Conservation (phyloP, 164 flowering plant species). For the Piper longum region DNA sequence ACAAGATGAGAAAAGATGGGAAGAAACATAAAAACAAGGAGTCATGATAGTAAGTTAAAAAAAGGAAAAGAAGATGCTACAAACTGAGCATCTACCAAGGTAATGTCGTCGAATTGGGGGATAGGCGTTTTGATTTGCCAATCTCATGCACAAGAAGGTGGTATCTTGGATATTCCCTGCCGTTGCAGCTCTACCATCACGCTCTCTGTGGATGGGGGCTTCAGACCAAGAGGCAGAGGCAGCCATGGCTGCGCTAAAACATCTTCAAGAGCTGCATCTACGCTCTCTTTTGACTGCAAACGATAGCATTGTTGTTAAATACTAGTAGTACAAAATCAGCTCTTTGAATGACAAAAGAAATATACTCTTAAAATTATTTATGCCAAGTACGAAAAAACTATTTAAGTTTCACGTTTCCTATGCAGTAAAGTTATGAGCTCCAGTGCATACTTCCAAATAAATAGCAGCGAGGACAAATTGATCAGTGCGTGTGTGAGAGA, state of each 20-base stretch:
- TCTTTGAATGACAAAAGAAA: too few relatives aligned
- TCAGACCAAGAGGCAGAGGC: conserved; percentile 93
- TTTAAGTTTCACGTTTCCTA: too few relatives aligned
- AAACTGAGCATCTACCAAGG: conserved; percentile 7
- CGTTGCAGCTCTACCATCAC: conserved; percentile 69
- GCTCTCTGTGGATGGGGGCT: conserved; percentile 67
- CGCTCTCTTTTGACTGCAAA: conserved; percentile 67
- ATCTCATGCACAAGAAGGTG: conserved; percentile 31
- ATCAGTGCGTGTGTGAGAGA: too few relatives aligned
- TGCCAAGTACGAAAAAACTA: too few relatives aligned
- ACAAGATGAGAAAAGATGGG: not conserved
- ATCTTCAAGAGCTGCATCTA: conserved; percentile 84
- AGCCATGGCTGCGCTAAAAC: conserved; percentile 77
- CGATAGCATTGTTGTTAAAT: not conserved
- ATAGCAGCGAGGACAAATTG: too few relatives aligned
- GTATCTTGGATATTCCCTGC: conserved; percentile 68
- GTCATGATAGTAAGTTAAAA: not conserved
- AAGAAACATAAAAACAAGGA: not conserved
- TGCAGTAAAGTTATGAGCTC: too few relatives aligned
- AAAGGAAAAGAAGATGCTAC: not conserved
- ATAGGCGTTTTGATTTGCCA: not conserved
- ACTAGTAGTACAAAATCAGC: not conserved
- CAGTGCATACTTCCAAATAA: too few relatives aligned
- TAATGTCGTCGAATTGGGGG: conserved; percentile 28
- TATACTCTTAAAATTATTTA: too few relatives aligned